A percentile compares a stretch with the other conserved stretches of the same genome.
Evolutionary conservation across 2,329 filamentous ascomycete genomes (phyloP).

Genomic region (Colletotrichum horii): DNA sequence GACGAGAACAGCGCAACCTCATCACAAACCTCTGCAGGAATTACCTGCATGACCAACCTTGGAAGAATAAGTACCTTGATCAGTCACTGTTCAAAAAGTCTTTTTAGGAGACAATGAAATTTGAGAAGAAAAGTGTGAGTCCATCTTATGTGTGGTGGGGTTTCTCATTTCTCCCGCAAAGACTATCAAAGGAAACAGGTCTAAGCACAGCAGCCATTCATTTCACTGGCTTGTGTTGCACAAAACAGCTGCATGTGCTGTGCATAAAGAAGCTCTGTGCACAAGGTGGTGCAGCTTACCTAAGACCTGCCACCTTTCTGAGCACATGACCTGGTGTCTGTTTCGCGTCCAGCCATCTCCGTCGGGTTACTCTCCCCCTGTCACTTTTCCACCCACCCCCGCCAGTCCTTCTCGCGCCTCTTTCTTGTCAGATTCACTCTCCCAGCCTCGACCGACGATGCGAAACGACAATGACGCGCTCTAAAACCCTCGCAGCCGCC

Average conservation of each 20-base stretch:
- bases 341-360: not conserved
- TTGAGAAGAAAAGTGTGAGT: fast-evolving
- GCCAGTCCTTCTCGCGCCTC: not conserved
- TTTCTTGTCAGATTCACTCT: not conserved
- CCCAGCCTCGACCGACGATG: not conserved
- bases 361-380: not conserved
- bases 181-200: not conserved
- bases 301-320: not conserved
- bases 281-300: not conserved
- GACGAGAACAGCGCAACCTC: not conserved
- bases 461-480: constrained; percentile 30
- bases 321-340: not conserved
- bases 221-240: not conserved
- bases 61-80: not conserved
- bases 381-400: not conserved
- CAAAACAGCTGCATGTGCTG: fast-evolving
- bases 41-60: not conserved
- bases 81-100: not conserved
- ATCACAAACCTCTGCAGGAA: not conserved
- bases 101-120: no score
- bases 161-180: no score
- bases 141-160: no score
- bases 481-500: constrained; percentile 30
- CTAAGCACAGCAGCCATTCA: not conserved
- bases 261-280: not conserved